Conservation (phyloP, 768 basidiomycete species). For the Boletus fagicola region DNA sequence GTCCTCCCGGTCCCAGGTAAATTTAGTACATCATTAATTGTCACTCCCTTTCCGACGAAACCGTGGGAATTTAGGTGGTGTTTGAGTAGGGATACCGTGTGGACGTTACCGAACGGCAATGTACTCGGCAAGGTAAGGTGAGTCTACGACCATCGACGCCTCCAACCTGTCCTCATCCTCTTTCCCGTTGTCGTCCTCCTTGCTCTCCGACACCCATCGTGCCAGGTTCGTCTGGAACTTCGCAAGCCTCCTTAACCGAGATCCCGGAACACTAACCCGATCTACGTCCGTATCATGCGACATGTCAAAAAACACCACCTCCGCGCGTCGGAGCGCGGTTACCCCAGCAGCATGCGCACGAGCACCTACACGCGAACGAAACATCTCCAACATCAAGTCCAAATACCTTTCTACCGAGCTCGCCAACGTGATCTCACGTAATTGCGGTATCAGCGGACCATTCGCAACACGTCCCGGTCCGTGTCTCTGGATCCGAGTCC, state of each 20-base stretch:
- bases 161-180: background rate
- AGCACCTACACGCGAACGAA: conserved; percentile 7
- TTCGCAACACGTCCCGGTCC: background rate
- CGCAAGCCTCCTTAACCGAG: background rate
- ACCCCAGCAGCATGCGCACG: conserved; percentile 1
- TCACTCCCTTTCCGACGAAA: background rate
- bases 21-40: background rate
- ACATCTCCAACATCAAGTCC: conserved; percentile 8
- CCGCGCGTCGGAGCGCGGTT: conserved; percentile 6
- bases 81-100: background rate
- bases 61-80: conserved; percentile 1
- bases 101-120: background rate
- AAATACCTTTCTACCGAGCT: conserved; percentile 14
- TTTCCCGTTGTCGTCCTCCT: too few species aligned
- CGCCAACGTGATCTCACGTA: conserved; percentile 18
- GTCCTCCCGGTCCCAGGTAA: background rate
- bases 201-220: background rate
- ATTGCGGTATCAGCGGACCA: conserved; percentile 1
- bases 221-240: background rate
- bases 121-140: conserved; percentile 14
- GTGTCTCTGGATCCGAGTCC: background rate
- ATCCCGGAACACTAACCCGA: background rate
- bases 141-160: conserved; percentile 6
- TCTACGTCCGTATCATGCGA: conserved; percentile 2
- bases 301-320: conserved; percentile 13